phyloP scores from a whole-genome alignment of 768 basidiomycete genomes.

The Trametes cinnabarina region DNA sequence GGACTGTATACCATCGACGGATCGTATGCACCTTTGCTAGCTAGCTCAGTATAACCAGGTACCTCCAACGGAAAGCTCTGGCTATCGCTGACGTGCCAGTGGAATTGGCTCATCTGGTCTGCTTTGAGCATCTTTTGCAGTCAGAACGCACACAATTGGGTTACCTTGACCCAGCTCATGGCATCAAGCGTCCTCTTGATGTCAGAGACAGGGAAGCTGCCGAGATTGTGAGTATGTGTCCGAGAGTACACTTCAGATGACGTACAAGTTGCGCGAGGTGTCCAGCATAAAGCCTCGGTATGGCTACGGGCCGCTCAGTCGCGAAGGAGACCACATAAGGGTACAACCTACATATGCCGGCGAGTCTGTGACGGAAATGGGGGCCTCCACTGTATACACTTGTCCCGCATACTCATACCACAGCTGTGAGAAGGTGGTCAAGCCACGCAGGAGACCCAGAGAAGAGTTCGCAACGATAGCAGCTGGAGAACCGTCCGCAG shows the following conservation, averaged over 20 bases:
- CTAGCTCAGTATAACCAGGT: conserved; percentile 35
- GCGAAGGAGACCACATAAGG: neutral
- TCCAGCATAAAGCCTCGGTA: conserved; percentile 79
- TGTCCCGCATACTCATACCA: conserved; percentile 49
- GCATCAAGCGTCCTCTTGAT: conserved; percentile 70
- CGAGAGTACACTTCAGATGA: neutral
- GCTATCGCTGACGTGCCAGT: conserved; percentile 47
- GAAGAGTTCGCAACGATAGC: conserved; percentile 56
- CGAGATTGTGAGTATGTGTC: neutral
- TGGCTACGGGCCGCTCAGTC: conserved; percentile 38
- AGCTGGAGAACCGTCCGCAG: conserved; percentile 49
- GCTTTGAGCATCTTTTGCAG: neutral
- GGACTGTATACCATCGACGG: conserved; percentile 33
- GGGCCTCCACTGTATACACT: conserved; percentile 54
- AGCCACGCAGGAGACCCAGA: conserved; percentile 64
- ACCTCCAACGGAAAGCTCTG: conserved; percentile 48
- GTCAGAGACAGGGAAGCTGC: conserved; percentile 54
- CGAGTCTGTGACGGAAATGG: conserved; percentile 55
- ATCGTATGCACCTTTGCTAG: conserved; percentile 43
- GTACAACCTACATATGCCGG: conserved; percentile 56
- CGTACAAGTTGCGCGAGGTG: conserved; percentile 62
- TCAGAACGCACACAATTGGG: too few species aligned
- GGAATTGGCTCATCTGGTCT: conserved; percentile 42
- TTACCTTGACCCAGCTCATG: conserved; percentile 65
- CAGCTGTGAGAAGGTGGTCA: conserved; percentile 67